Evolutionary conservation across 1,139 yeast species (phyloP).

Genomic region (Blastobotrys indianensis): DNA sequence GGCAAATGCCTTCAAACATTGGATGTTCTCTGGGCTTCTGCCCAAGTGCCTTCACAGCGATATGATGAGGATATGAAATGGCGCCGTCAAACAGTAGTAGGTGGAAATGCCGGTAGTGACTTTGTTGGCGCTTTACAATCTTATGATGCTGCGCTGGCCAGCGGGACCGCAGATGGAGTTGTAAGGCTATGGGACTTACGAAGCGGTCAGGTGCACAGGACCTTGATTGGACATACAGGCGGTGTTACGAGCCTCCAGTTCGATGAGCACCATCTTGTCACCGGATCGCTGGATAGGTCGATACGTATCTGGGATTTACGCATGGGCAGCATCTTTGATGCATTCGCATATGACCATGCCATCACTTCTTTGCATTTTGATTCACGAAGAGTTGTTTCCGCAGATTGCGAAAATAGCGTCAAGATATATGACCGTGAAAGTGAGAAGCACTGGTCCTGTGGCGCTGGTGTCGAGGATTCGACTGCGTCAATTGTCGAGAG

Average conservation of each 20-base stretch:
- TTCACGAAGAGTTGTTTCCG: constrained; percentile 45
- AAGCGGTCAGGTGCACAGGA: constrained; percentile 59
- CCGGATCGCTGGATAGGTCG: constrained; percentile 61
- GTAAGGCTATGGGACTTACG: constrained; percentile 74
- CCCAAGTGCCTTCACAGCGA: constrained; percentile 21
- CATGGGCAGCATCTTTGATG: constrained; percentile 55
- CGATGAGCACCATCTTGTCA: constrained; percentile 55
- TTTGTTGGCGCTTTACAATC: constrained; percentile 58
- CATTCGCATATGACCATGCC: constrained; percentile 51
- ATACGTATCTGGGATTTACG: constrained; percentile 69
- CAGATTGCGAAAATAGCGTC: constrained; percentile 45
- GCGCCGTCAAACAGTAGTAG: constrained; percentile 18
- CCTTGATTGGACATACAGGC: constrained; percentile 64
- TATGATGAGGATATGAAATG: constrained; percentile 17
- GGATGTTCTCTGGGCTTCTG: constrained; percentile 54
- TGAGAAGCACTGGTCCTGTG: constrained; percentile 48
- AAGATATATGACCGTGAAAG: constrained; percentile 52
- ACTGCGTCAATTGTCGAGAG: constrained; percentile 35
- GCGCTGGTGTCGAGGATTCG: constrained; percentile 36
- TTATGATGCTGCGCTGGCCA: constrained; percentile 65
- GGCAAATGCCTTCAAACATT: constrained; percentile 57
- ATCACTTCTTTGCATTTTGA: constrained; percentile 53
- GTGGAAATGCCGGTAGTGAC: constrained; percentile 19
- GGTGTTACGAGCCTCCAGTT: constrained; percentile 65
- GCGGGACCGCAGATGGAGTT: constrained; percentile 71